phyloP scores from a whole-genome alignment of 768 basidiomycete genomes.

The Tephrocybe rancida region DNA sequence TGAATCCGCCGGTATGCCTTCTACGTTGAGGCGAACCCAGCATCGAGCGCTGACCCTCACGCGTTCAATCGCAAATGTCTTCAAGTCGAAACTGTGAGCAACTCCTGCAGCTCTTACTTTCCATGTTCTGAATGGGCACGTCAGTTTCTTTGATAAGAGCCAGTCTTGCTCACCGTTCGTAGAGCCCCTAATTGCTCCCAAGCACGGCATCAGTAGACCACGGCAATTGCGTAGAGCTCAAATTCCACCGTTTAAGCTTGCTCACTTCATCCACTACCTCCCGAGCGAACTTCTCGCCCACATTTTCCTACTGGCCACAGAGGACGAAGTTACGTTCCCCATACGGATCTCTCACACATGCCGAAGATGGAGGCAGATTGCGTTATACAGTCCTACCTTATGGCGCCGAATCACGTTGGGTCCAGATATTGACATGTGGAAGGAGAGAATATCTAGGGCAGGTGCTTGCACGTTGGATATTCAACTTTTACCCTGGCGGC shows the following conservation, averaged over 20 bases:
- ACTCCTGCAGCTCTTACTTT: neutral
- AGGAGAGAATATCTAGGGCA: conserved; percentile 61
- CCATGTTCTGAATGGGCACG: neutral
- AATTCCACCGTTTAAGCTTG: conserved; percentile 17
- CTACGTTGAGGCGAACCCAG: conserved; percentile 46
- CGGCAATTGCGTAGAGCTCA: conserved; percentile 35
- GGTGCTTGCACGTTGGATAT: conserved; percentile 65
- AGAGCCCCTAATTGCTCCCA: conserved; percentile 12
- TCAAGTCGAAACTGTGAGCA: conserved; percentile 41
- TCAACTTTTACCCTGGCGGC: conserved; percentile 40
- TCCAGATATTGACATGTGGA: conserved; percentile 59
- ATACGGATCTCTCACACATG: conserved; percentile 72
- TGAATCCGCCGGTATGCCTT: conserved; percentile 20
- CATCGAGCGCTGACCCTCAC: conserved; percentile 49
- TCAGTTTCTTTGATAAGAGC: conserved; percentile 17
- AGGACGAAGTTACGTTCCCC: conserved; percentile 59
- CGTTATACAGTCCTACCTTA: conserved; percentile 59
- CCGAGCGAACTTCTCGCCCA: conserved; percentile 66
- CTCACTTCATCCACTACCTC: conserved; percentile 57
- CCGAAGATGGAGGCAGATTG: conserved; percentile 61
- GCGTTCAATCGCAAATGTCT: conserved; percentile 49
- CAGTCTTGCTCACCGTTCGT: conserved; percentile 15
- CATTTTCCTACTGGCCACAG: conserved; percentile 62
- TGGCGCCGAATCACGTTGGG: conserved; percentile 65
- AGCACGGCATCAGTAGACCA: conserved; percentile 34